A percentile compares a stretch with the other conserved stretches of the same genome.
phyloP scores from a whole-genome alignment of 225 moss, liverwort and hornwort genomes.

The Bryoerythrophyllum caledonicum region DNA sequence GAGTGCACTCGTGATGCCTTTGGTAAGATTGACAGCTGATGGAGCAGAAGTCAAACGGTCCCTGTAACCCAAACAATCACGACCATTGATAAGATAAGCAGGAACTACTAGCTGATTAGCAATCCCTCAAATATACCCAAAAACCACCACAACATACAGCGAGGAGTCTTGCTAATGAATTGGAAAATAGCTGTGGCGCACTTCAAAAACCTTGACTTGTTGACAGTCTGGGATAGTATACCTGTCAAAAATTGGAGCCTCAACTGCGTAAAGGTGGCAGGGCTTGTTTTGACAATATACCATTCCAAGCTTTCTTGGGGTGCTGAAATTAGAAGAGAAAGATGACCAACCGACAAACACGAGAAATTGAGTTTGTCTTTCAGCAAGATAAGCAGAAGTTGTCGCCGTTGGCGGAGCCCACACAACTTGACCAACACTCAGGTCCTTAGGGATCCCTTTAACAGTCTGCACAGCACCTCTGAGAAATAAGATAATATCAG shows the following conservation, averaged over 20 bases:
- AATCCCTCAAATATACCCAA: not conserved
- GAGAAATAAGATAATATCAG: slow-evolving; percentile 53
- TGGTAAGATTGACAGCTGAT: slow-evolving; percentile 71
- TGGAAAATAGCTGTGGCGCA: not conserved
- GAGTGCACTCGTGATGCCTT: slow-evolving; percentile 73
- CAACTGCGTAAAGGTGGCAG: slow-evolving; percentile 79
- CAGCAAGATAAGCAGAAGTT: slow-evolving; percentile 28
- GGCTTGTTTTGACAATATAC: slow-evolving; percentile 98
- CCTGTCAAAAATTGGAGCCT: slow-evolving; percentile 58
- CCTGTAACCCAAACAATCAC: slow-evolving; percentile 37
- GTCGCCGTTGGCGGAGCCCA: slow-evolving; percentile 66
- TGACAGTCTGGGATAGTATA: slow-evolving; percentile 18
- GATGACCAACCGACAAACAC: slow-evolving; percentile 94
- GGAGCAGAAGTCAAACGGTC: slow-evolving; percentile 36
- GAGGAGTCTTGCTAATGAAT: not conserved
- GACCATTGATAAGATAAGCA: not conserved
- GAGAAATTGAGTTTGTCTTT: slow-evolving; percentile 46
- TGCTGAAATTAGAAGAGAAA: slow-evolving; percentile 76
- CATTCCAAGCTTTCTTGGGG: slow-evolving; percentile 93
- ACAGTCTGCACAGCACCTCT: slow-evolving; percentile 95
- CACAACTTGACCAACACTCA: slow-evolving; percentile 95
- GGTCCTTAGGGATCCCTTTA: slow-evolving; percentile 74
- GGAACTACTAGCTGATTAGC: not conserved
- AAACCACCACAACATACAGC: not conserved
- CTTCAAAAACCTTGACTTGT: not conserved